Percentiles rank a stretch among this genome's conserved stretches.
phyloP scores from a whole-genome alignment of 202 grass and related monocot species.

The Setaria viridis region DNA sequence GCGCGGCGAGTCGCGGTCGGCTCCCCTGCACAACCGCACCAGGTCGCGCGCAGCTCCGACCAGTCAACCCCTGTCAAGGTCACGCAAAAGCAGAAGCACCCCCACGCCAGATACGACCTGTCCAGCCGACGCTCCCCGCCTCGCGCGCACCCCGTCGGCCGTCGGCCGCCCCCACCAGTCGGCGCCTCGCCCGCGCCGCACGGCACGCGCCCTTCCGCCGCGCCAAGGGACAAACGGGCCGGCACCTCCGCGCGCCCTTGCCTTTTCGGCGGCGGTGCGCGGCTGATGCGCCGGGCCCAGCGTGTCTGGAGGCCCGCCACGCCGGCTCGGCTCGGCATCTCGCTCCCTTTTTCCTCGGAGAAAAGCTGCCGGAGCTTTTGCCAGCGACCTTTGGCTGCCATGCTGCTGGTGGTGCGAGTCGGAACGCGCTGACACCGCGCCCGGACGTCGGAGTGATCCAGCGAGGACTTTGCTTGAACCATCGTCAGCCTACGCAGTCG shows the following conservation, averaged over 20 bases:
- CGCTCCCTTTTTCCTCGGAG: not conserved
- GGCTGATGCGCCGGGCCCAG: not conserved
- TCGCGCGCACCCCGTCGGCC: not conserved
- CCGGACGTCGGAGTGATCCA: too few species aligned
- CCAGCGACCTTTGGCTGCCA: too few species aligned
- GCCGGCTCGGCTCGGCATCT: not conserved
- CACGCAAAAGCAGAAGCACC: too few species aligned
- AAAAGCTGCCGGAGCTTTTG: too few species aligned
- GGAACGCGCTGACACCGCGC: too few species aligned
- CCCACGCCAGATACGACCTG: constrained; percentile 31
- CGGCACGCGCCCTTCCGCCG: not conserved
- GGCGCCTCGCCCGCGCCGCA: not conserved
- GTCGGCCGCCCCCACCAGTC: constrained; percentile 34
- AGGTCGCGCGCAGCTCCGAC: not conserved
- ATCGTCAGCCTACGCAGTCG: too few species aligned
- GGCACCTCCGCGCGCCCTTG: not conserved
- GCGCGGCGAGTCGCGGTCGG: not conserved
- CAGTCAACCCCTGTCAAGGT: too few species aligned
- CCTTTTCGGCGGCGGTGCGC: not conserved
- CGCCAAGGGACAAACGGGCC: not conserved
- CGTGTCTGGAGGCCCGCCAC: not conserved
- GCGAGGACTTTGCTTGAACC: too few species aligned
- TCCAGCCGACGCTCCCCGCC: constrained; percentile 15
- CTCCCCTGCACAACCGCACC: not conserved
- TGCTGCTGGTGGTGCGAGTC: too few species aligned